Base-by-base conservation (phyloP, 73 alveolate species). In the Paramecium caudatum region DNA sequence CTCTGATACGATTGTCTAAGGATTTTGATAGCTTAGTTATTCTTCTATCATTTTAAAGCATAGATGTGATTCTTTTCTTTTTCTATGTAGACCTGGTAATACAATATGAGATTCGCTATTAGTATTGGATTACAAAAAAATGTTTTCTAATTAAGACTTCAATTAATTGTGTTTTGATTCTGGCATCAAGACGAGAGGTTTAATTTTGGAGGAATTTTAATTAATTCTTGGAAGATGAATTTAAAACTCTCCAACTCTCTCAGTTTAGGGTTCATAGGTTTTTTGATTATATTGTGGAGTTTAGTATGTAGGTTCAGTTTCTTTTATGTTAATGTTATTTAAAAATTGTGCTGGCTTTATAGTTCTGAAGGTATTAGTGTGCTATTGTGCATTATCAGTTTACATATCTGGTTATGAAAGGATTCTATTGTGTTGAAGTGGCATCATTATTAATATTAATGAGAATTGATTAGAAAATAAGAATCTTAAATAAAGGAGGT, bases 1-100 rank as follows among this genome's bases (percentile, higher is more conserved):
- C 12, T 55, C 7, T 23, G 16, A 9, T 23, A 16, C 30, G 23
- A 27, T 27, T 1, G 80, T 2, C 4, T 55, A 37, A 12, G 23
- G 12, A 6, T 55, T 55, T 23, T 37, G 80, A 10, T 27, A 55
- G 30, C 80, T 55, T 10, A 55, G 7, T 55, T 55, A 25, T 23
- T 55, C 80, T 7, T 55, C 80, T 55, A 55, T 55, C 80, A 55
- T 55, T 55, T 55, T 55, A 1, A 55, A 27, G n/a, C 9, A 55
- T 43, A 55, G 23, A 19, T 55, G 80, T 55, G 80, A 55, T 55
- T 55, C 80, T 55, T 55, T 55, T 55, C 80, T 55, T 55, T 55
- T 27, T 55, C 30, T 55, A 23, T 55, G 41, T 27, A 55, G 41
- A 0, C 80, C 80, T 12, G 80, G 80, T 10, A 55, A 55, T 3